Evolutionary conservation across 805 yeast genomes (phyloP).

Genomic region (Zygosaccharomyces lentus): DNA sequence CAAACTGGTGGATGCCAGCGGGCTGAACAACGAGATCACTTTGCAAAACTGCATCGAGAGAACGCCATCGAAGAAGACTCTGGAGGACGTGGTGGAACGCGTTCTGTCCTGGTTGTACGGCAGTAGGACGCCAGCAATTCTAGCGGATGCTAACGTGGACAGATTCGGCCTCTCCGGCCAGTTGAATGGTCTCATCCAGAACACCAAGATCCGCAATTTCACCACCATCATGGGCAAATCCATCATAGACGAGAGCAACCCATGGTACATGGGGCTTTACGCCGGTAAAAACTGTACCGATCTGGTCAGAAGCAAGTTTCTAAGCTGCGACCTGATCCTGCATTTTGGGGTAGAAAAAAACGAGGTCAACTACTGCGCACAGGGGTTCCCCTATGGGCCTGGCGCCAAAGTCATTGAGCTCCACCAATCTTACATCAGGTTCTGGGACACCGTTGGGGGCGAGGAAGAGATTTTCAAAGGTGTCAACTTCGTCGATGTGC

Average conservation of each 20-base stretch:
- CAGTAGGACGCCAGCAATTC: conserved; percentile 55
- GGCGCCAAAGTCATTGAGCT: conserved; percentile 44
- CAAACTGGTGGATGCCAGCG: conserved; percentile 19
- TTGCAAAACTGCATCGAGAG: conserved; percentile 12
- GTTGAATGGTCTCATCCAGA: conserved; percentile 46
- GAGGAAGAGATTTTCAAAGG: conserved; percentile 35
- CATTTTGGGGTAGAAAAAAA: conserved; percentile 64
- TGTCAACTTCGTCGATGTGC: conserved; percentile 48
- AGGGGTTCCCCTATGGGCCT: conserved; percentile 44
- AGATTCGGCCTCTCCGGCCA: conserved; percentile 49
- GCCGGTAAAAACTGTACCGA: conserved; percentile 54
- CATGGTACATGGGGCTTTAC: conserved; percentile 66
- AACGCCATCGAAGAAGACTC: conserved; percentile 2
- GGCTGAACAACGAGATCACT: conserved; percentile 16
- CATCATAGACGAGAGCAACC: conserved; percentile 62
- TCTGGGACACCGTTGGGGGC: conserved; percentile 35
- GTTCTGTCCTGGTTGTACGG: conserved; percentile 50
- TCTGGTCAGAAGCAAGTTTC: conserved; percentile 46
- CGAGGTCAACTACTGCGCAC: conserved; percentile 68
- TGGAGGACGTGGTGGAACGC: conserved; percentile 36
- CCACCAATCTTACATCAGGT: conserved; percentile 49
- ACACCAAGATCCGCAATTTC: conserved; percentile 48
- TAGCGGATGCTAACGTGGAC: conserved; percentile 67
- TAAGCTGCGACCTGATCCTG: conserved; percentile 61
- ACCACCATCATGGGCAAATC: conserved; percentile 70